These are phyloP conservation scores for Massariosphaeria phaeospora DNA, from an alignment of 495 filamentous ascomycete species.

Conservation along the genomic window DNA sequence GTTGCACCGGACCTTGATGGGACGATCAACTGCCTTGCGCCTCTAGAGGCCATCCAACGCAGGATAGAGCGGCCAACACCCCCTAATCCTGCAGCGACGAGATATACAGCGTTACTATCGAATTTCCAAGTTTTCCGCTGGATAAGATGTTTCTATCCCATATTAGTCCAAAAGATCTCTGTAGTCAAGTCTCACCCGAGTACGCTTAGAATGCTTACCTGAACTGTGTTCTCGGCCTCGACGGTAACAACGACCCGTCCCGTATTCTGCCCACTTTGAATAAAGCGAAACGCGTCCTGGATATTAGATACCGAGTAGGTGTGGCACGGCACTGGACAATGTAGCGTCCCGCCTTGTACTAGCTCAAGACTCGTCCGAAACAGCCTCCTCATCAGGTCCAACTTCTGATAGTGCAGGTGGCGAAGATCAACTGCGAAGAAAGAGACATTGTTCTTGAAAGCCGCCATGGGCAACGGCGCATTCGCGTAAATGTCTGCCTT, in stretches of 20 bases:
- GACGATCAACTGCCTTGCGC: constrained; percentile 37
- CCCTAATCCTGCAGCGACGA: constrained; percentile 41
- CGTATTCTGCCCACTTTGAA: constrained; percentile 52
- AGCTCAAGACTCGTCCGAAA: not conserved
- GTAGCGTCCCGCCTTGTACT: not conserved
- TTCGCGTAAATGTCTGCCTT: constrained; percentile 49
- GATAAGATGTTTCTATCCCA: not conserved
- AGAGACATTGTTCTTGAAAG: constrained; percentile 18
- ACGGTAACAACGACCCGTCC: constrained; percentile 56
- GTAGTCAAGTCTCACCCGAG: not conserved
- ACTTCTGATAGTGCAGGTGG: not conserved
- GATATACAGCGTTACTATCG: constrained; percentile 27
- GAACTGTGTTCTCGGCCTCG: not conserved
- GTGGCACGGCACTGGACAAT: constrained; percentile 32
- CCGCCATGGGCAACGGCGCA: constrained; percentile 21
- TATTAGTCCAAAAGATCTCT: not conserved
- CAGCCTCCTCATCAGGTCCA: too few relatives aligned
- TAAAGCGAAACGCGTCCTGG: constrained; percentile 51
- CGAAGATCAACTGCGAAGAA: constrained; percentile 1
- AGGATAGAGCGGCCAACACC: constrained; percentile 36
- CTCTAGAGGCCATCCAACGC: constrained; percentile 35
- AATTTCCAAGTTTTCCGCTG: not conserved
- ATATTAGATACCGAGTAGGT: constrained; percentile 42
- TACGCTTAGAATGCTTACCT: too few relatives aligned
- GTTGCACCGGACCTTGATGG: constrained; percentile 17